Conservation (phyloP, 192 early-diverging fungal genomes). For the Neocallimastix lanati region DNA sequence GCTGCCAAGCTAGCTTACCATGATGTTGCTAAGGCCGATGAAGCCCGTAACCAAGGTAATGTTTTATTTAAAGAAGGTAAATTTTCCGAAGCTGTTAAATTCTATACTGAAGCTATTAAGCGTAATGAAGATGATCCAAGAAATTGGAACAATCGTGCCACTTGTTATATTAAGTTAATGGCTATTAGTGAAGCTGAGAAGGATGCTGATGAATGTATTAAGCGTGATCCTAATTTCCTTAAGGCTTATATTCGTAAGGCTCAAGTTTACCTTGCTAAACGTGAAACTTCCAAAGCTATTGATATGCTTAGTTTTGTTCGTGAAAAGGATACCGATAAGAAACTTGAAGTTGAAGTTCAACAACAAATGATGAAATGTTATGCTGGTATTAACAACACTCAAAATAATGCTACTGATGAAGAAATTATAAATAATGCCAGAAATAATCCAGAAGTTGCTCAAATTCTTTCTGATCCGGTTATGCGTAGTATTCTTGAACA, state of each 20-base stretch:
- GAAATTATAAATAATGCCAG: slow-evolving; percentile 66
- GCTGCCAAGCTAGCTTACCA: slow-evolving; percentile 71
- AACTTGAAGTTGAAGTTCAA: slow-evolving; percentile 71
- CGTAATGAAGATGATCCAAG: slow-evolving; percentile 76
- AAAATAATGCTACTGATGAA: slow-evolving; percentile 39
- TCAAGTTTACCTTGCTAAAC: slow-evolving; percentile 67
- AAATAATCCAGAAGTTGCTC: slow-evolving; percentile 71
- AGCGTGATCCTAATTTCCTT: slow-evolving; percentile 69
- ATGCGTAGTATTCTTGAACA: slow-evolving; percentile 95
- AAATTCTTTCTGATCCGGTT: slow-evolving; percentile 76
- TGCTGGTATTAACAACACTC: slow-evolving; percentile 42
- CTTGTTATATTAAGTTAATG: slow-evolving; percentile 85
- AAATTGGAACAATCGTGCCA: slow-evolving; percentile 90
- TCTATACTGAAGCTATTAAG: slow-evolving; percentile 94
- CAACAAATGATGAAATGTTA: slow-evolving; percentile 65
- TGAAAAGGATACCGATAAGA: slow-evolving; percentile 60
- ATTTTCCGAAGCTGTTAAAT: slow-evolving; percentile 68
- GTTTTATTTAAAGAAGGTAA: slow-evolving; percentile 75
- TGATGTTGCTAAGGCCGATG: slow-evolving; percentile 60
- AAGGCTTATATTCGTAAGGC: slow-evolving; percentile 95
- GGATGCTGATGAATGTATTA: slow-evolving; percentile 80
- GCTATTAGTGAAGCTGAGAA: slow-evolving; percentile 84
- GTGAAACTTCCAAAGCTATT: slow-evolving; percentile 72
- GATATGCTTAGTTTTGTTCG: slow-evolving; percentile 64
- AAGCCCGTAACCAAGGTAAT: slow-evolving; percentile 87